Percentiles rank a stretch among this genome's conserved stretches.
Evolutionary conservation across 257 asterid genomes (phyloP).

Genomic region (Nicotiana otophora): DNA sequence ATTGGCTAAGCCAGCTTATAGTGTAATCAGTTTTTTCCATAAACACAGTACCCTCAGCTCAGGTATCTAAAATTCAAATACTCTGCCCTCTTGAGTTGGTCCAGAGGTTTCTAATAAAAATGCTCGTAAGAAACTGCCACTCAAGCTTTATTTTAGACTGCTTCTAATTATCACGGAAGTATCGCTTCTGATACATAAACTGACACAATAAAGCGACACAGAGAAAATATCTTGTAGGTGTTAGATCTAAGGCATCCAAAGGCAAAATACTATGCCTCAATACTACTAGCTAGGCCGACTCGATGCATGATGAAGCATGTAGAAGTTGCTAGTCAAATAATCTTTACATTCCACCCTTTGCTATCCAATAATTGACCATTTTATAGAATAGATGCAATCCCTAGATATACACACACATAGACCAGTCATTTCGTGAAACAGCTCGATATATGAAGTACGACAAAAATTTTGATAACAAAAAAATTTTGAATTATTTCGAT

Average conservation of each 20-base stretch:
- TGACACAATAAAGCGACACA: background rate
- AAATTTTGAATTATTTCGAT: background rate
- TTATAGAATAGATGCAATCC: background rate
- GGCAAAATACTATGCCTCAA: background rate
- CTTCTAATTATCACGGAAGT: background rate
- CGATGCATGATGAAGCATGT: background rate
- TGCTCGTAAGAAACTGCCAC: background rate
- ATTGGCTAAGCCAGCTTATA: background rate
- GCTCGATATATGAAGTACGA: background rate
- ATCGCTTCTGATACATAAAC: background rate
- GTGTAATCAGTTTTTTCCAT: background rate
- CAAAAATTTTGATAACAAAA: background rate
- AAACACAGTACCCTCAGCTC: background rate
- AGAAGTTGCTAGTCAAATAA: background rate
- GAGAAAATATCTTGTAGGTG: background rate
- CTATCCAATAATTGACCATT: background rate
- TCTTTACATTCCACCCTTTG: background rate
- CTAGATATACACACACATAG: background rate
- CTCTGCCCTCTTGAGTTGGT: background rate
- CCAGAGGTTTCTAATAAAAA: background rate
- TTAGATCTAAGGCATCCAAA: no score
- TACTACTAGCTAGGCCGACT: background rate
- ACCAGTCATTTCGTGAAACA: background rate
- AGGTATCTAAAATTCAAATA: background rate
- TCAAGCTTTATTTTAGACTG: background rate